These are phyloP conservation scores for Phytophthora macrochlamydospora DNA, from an alignment of 352 stramenopile genomes.

Conservation along the genomic window DNA sequence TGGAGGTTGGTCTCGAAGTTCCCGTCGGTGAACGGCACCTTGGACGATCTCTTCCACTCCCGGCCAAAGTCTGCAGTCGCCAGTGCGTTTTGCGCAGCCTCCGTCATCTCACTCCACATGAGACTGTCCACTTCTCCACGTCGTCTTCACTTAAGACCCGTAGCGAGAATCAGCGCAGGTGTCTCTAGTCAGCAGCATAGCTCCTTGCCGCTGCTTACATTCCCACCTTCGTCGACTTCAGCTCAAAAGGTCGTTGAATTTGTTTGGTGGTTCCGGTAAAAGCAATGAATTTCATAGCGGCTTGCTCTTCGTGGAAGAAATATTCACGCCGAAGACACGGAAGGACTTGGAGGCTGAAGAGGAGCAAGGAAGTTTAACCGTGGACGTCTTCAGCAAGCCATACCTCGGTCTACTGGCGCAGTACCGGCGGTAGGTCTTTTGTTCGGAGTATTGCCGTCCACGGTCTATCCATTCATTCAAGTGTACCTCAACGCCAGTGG, in stretches of 20 bases:
- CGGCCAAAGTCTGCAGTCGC: neutral
- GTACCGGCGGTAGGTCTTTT: constrained; percentile 49
- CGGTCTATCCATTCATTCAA: neutral
- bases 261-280: no score
- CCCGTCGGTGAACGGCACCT: neutral
- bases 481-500: no score
- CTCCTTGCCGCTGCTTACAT: no score
- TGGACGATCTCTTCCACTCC: neutral
- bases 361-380: constrained; percentile 22
- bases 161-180: no score
- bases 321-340: no score
- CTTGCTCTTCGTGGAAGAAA: no score
- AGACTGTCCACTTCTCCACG: neutral
- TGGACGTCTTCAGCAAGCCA: constrained; percentile 28
- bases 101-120: neutral
- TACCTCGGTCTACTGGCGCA: constrained; percentile 42
- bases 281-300: no score
- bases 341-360: no score
- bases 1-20: neutral
- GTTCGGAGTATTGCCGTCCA: constrained; percentile 2
- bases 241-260: neutral
- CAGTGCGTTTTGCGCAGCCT: neutral
- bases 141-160: no score
- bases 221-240: no score
- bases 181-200: no score